Evolutionary conservation across 768 basidiomycete genomes (phyloP).

Genomic region (Suillus hirtellus): DNA sequence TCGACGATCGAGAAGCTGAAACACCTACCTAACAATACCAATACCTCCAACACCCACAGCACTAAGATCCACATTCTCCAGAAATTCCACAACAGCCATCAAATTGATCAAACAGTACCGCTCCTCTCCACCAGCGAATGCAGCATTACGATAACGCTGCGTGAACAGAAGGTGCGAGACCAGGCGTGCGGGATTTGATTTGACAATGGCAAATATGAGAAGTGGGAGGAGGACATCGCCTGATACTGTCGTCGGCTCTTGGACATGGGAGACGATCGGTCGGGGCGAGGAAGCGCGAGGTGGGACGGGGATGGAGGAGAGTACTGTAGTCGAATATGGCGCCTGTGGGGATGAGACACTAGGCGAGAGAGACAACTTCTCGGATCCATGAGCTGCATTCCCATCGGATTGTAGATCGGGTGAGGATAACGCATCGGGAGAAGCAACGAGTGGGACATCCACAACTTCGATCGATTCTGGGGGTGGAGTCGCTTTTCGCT

Average conservation of each 20-base stretch:
- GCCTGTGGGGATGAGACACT: slow-evolving; percentile 9
- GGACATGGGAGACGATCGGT: slow-evolving; percentile 16
- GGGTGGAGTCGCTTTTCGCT: neutral
- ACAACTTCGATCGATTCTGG: neutral
- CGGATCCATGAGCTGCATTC: slow-evolving; percentile 9
- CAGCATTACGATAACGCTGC: slow-evolving; percentile 32
- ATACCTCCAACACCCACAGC: slow-evolving; percentile 63
- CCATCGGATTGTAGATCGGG: slow-evolving; percentile 6
- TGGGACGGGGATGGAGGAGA: slow-evolving; percentile 3
- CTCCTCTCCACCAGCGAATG: slow-evolving; percentile 69
- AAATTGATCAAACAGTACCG: slow-evolving; percentile 93
- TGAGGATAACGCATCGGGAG: slow-evolving; percentile 10
- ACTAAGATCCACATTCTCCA: slow-evolving; percentile 90
- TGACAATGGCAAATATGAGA: slow-evolving; percentile 93
- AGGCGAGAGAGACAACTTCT: slow-evolving; percentile 11
- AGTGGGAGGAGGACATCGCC: slow-evolving; percentile 92
- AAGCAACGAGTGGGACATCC: slow-evolving; percentile 5
- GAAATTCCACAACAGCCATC: slow-evolving; percentile 93
- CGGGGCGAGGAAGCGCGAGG: slow-evolving; percentile 15
- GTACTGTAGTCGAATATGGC: neutral
- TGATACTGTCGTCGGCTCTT: slow-evolving; percentile 56
- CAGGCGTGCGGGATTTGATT: slow-evolving; percentile 83
- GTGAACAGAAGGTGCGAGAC: slow-evolving; percentile 50
- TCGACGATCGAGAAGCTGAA: neutral
- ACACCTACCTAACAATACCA: slow-evolving; percentile 54